A percentile compares a stretch with the other conserved stretches of the same genome.
phyloP scores from a whole-genome alignment of 1,284 basidiomycete species.

The Cerrena zonata region DNA sequence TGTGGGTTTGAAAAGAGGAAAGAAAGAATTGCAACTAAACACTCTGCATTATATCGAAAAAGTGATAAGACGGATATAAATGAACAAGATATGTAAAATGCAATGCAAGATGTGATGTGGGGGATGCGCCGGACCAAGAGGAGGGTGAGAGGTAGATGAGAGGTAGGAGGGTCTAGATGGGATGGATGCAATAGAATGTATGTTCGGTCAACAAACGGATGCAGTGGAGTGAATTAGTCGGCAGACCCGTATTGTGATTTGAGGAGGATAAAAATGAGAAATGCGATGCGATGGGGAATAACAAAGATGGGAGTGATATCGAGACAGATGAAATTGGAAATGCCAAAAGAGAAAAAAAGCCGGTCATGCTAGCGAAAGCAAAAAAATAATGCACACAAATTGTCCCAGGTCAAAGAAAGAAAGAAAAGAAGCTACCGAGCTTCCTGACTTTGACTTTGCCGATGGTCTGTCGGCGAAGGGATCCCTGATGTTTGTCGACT shows the following conservation, averaged over 20 bases:
- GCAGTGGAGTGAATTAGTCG: background rate
- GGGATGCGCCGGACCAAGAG: background rate
- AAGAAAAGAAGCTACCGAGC: no score
- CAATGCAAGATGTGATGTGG: background rate
- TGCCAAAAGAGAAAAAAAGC: background rate
- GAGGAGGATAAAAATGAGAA: background rate
- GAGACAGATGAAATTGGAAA: no score
- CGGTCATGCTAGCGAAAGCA: background rate
- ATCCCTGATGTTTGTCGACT: constrained; percentile 10
- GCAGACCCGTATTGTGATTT: background rate
- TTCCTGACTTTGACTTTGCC: no score
- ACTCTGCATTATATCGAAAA: no score
- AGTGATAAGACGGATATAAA: background rate
- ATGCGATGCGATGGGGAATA: background rate
- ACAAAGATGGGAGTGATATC: no score
- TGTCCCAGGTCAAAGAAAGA: no score
- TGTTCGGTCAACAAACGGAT: background rate
- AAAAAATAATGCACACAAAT: background rate
- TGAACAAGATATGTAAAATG: background rate
- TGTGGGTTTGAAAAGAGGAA: background rate
- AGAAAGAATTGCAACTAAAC: no score
- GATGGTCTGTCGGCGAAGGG: constrained; percentile 7
- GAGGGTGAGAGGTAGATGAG: background rate
- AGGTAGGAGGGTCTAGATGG: background rate
- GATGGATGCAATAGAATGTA: no score